phyloP scores from a whole-genome alignment of 140 eudicot species.

The Ambrosia hybrid region DNA sequence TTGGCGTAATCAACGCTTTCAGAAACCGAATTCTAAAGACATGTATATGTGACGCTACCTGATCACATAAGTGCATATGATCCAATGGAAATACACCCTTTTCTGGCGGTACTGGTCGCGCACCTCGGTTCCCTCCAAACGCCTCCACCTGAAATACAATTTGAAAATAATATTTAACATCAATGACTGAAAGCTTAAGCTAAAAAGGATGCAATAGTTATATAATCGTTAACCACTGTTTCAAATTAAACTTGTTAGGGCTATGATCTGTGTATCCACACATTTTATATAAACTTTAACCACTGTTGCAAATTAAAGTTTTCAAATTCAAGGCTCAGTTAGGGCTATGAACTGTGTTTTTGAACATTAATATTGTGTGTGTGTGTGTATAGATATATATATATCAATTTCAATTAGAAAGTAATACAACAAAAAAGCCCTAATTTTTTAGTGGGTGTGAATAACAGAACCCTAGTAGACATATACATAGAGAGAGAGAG shows the following conservation, averaged over 20 bases:
- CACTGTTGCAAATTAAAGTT: not conserved
- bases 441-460: not conserved
- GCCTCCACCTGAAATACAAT: constrained; percentile 58
- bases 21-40: not conserved
- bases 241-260: too few species aligned
- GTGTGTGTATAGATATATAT: too few species aligned
- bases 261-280: too few species aligned
- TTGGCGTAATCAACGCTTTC: too few species aligned
- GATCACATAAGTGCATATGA: constrained; percentile 76
- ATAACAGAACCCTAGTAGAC: not conserved
- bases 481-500: not conserved
- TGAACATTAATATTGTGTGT: not conserved
- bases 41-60: constrained; percentile 28
- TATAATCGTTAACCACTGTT: not conserved
- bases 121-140: constrained; percentile 83
- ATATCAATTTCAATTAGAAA: not conserved
- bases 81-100: constrained; percentile 85
- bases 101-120: constrained; percentile 77
- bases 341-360: not conserved
- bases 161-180: not conserved
- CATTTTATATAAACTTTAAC: not conserved
- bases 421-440: not conserved
- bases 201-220: not conserved
- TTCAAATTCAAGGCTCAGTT: not conserved
- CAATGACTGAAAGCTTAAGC: not conserved